Evolutionary conservation across 2,329 filamentous ascomycete genomes (phyloP).

Genomic region (Neoascochyta sp.): DNA sequence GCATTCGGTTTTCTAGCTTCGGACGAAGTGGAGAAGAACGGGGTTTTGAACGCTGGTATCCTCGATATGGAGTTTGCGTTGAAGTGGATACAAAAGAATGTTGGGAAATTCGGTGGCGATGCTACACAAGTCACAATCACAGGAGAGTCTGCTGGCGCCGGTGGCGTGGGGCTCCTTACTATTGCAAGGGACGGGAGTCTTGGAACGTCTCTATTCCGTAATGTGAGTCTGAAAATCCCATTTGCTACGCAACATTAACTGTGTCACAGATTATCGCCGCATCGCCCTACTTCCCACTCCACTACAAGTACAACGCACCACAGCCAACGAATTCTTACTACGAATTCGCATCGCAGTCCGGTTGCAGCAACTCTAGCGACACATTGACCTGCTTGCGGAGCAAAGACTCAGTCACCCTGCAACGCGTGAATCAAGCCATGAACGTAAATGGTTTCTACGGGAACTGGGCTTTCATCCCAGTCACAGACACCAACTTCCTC

Average conservation of each 20-base stretch:
- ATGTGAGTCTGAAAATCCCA: constrained; percentile 20
- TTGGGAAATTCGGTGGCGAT: constrained; percentile 25
- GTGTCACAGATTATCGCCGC: constrained; percentile 24
- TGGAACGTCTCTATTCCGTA: constrained; percentile 32
- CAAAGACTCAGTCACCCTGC: constrained; percentile 33
- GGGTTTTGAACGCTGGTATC: constrained; percentile 40
- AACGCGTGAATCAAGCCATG: constrained; percentile 37
- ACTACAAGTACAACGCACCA: constrained; percentile 49
- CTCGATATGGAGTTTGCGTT: constrained; percentile 50
- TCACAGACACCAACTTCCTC: constrained; percentile 41
- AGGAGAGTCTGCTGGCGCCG: constrained; percentile 40
- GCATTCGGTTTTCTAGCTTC: constrained; percentile 44
- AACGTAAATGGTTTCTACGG: constrained; percentile 36
- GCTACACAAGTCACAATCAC: constrained; percentile 30
- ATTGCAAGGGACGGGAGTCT: constrained; percentile 27
- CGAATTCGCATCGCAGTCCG: constrained; percentile 36
- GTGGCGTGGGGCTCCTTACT: constrained; percentile 38
- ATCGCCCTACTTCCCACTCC: constrained; percentile 53
- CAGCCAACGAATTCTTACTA: constrained; percentile 46
- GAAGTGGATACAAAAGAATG: constrained; percentile 50
- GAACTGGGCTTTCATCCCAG: constrained; percentile 44
- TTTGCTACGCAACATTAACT: constrained; percentile 1
- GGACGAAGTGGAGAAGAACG: constrained; percentile 35
- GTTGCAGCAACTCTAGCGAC: constrained; percentile 28
- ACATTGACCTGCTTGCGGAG: constrained; percentile 41